Base-by-base conservation (phyloP, 2,329 filamentous ascomycete genomes). In the Talaromyces sp. region DNA sequence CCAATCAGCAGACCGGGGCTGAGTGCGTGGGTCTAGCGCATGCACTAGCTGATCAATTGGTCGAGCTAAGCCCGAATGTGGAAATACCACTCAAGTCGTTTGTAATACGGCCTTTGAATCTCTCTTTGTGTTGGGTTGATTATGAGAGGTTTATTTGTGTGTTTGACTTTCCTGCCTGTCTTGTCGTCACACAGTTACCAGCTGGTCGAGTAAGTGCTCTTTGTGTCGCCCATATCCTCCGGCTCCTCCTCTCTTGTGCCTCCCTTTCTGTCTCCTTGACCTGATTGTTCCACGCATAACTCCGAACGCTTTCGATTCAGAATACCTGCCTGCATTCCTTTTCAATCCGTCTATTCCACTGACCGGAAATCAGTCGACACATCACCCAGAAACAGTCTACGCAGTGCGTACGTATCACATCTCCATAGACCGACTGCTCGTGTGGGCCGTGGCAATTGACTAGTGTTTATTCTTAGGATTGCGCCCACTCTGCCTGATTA, bases 401-500 rank as follows among this genome's bases (percentile, higher is more conserved):
- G 2, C 1, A n/a, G 41, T 46, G n/a, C 7, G 45, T n/a, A 48
- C 28, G 45, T 48, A 19, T 48, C 45, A 48, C 45, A 48, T 48
- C 45, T 35, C 4, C 6, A n/a, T 15, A 25, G 40, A 19, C 33
- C 3, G 33, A 35, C 28, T 5, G 21, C 19, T n/a, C 25, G 43
- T 31, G 45, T 48, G 45, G 45, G 45, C 45, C 45, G 45, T 48
- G 45, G 45, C 45, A 48, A 48, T 48, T 33, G 43, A 33, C 28
- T 48, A 48, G 43, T n/a, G 28, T n/a, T 25, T 45, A 43, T 43
- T 40, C 19, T 15, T 22, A 13, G 25, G 4, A 28, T n/a, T n/a
- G n/a, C n/a, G 22, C 22, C 41, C 41, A 46, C 41, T 28, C n/a
- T n/a, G 25, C 31, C 43, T 46, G 43, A 46, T 46, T 46, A 46